These are phyloP conservation scores for Pichia kluyveri DNA, from an alignment of 805 yeast genomes.

Conservation along the genomic window DNA sequence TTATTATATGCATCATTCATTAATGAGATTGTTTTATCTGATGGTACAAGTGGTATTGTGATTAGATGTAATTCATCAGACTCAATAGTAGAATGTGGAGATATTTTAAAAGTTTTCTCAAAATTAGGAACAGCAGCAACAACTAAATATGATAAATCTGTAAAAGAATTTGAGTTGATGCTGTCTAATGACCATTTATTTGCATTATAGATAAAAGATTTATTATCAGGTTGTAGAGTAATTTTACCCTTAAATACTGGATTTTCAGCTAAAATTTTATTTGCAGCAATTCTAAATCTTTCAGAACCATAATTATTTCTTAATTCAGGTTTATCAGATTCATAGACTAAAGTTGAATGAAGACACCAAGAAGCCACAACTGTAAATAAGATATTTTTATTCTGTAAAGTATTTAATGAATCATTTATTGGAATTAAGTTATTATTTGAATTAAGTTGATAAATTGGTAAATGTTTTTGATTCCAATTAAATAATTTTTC, in stretches of 20 bases:
- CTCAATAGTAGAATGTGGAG: conserved; percentile 46
- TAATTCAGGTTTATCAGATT: conserved; percentile 62
- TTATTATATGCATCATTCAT: conserved; percentile 48
- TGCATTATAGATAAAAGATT: conserved; percentile 9
- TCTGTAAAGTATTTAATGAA: not conserved
- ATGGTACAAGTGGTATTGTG: conserved; percentile 30
- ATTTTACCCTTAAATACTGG: conserved; percentile 42
- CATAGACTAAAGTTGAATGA: conserved; percentile 79
- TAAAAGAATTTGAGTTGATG: not conserved
- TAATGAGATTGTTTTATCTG: conserved; percentile 38
- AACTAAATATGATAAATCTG: conserved; percentile 46
- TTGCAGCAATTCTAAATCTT: conserved; percentile 66
- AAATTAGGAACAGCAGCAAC: conserved; percentile 46
- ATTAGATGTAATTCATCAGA: conserved; percentile 37
- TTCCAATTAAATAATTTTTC: conserved; percentile 24
- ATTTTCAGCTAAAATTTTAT: conserved; percentile 36
- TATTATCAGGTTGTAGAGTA: not conserved
- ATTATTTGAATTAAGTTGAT: not conserved
- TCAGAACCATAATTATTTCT: conserved; percentile 48
- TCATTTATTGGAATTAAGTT: not conserved
- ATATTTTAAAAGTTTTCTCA: conserved; percentile 53
- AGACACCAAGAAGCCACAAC: conserved; percentile 81
- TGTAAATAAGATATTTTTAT: conserved; percentile 26
- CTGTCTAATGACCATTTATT: not conserved
- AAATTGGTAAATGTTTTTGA: not conserved